A percentile compares a stretch with the other conserved stretches of the same genome.
These are phyloP conservation scores for Ananas comosus DNA, from an alignment of 176 grass and related monocot species.

Conservation along the genomic window DNA sequence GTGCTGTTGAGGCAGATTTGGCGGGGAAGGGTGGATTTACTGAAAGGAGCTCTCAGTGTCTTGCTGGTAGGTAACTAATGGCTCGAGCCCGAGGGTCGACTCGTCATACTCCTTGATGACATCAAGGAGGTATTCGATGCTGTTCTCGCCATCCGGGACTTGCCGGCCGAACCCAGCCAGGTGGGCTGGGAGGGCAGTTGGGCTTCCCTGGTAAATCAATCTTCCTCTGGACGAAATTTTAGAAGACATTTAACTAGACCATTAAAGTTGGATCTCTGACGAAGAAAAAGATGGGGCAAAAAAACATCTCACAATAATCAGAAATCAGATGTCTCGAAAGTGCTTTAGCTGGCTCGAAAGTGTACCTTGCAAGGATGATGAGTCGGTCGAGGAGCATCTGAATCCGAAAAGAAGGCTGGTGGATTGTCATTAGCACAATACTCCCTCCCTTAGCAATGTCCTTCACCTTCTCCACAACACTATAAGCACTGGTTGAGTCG, in stretches of 20 bases:
- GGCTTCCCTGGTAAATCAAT: conserved; percentile 47
- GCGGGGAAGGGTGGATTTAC: conserved; percentile 37
- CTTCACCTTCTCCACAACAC: conserved; percentile 64
- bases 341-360: background rate
- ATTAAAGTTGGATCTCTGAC: no score
- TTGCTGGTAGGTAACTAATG: conserved; percentile 61
- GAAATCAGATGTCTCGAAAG: background rate
- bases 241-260: background rate
- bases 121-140: conserved; percentile 63
- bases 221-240: conserved; percentile 34
- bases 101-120: conserved; percentile 72
- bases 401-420: conserved; percentile 84
- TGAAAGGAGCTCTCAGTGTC: conserved; percentile 37
- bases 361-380: conserved; percentile 64
- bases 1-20: conserved; percentile 58
- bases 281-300: no score
- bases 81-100: conserved; percentile 46
- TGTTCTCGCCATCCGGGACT: conserved; percentile 63
- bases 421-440: conserved; percentile 82
- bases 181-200: conserved; percentile 33
- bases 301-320: background rate
- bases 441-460: conserved; percentile 62
- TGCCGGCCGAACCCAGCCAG: conserved; percentile 45
- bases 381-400: conserved; percentile 70
- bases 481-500: conserved; percentile 61